Evolutionary conservation across 768 basidiomycete genomes (phyloP).

Genomic region (Pholiota microspora): DNA sequence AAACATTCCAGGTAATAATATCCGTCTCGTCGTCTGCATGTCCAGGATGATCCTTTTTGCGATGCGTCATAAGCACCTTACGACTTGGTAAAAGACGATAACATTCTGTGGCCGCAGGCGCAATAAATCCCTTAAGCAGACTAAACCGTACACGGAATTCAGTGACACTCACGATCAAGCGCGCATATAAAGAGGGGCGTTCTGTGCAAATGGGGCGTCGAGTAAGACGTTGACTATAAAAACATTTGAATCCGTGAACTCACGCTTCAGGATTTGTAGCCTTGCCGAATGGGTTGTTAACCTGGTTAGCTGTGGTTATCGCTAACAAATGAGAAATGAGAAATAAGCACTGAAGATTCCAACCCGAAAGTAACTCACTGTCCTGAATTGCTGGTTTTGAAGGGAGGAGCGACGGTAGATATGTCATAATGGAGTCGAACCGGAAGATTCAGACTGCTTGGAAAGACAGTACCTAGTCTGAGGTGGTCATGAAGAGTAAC

Average conservation of each 20-base stretch:
- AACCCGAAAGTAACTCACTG: conserved; percentile 34
- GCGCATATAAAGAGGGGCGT: conserved; percentile 83
- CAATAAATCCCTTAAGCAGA: not conserved
- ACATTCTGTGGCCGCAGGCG: conserved; percentile 43
- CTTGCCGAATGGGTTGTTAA: conserved; percentile 49
- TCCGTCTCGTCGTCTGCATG: conserved; percentile 47
- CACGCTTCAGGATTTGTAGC: conserved; percentile 69
- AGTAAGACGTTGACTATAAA: not conserved
- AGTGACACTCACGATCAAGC: conserved; percentile 44
- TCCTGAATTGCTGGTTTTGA: conserved; percentile 50
- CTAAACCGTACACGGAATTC: not conserved
- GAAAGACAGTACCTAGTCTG: not conserved
- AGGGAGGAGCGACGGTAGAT: conserved; percentile 50
- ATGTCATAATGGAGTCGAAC: conserved; percentile 13
- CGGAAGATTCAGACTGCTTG: not conserved
- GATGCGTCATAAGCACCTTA: conserved; percentile 67
- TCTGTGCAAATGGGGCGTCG: conserved; percentile 30
- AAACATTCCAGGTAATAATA: conserved; percentile 70
- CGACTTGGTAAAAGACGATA: conserved; percentile 69
- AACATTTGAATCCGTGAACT: too few relatives aligned
- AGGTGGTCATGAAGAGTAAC: too few relatives aligned
- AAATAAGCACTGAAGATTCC: not conserved
- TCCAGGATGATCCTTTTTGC: conserved; percentile 63
- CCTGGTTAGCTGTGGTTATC: conserved; percentile 52
- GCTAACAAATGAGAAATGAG: conserved; percentile 30